Evolutionary conservation across 345 rosid genomes (phyloP), one percentile per base, ranked within the genome.

Genomic region (Angophora floribunda): DNA sequence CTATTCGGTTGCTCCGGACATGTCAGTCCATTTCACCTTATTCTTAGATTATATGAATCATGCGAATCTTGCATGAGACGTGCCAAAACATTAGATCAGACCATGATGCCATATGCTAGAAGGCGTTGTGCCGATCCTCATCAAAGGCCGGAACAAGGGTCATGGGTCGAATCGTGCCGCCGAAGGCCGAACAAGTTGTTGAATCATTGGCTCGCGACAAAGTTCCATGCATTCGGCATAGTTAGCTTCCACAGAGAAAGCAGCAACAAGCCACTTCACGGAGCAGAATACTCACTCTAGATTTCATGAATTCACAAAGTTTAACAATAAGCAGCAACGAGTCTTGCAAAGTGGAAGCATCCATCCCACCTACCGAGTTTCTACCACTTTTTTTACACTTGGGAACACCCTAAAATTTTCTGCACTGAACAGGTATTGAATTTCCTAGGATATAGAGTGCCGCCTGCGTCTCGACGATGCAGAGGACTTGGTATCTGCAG

Each of bases 391-490:
- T 89, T 90, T 89, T 89, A 91, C 91, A 90, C 87, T 89, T 86
- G 14, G 14, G 36, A 32, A 53, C 86, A 61, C 53, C 86, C 85
- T 85, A 32, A n/a, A 41, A 85, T 36, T 86, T 53, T 52, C 85
- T 90, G 49, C 82, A 36, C 10, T 75, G 49, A 75, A 17, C 82
- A 36, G 82, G 47, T 36, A 75, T 9, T 21, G 82, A 36, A 75
- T 75, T 17, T 36, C 86, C 86, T 90, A 95, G 17, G 99, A 96
- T 88, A 96, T 93, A 5, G 99, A 96, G 85, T 96, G 94, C 91
- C 98, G 96, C 92, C 97, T 89, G 90, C 94, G 92, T 88, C 97
- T 92, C 30, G 98, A 95, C 52, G 96, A 95, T 80, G 95, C 95
- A 1, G 94, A 96, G 5, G 82, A 75, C 91, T 95, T 96, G 12